Base-by-base conservation (phyloP, 345 rosid genomes). In the Lagerstroemia speciosa region DNA sequence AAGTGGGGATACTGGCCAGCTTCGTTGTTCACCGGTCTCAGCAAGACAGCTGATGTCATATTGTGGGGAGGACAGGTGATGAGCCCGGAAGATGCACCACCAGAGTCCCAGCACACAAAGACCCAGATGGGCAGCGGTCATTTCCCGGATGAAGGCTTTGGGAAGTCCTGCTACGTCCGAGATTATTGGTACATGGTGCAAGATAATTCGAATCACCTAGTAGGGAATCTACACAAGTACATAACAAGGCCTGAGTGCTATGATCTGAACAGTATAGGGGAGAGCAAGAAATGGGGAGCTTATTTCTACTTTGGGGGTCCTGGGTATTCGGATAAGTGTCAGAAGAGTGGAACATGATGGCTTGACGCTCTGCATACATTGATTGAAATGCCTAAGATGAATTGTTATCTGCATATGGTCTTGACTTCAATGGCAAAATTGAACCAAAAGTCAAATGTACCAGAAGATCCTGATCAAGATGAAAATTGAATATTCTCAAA, bases 81-180 rank as follows among this genome's bases (percentile, higher is more conserved):
- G 22, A 65, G 48, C 48, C 48, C 11, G 15, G 48, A 2, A 4
- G 16, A 12, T n/a, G 29, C 43, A 29, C 41, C 33, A 2, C 17
- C 12, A 34, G 43, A 31, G 46, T 31, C 57, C 20, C 48, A 12
- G 48, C 84, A 75, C 57, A 78, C 85, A 0, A 15, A 67, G 0
- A 81, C 85, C 22, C 68, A 77, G 3, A 84, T 84, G 86, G 86
- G 86, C 6, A 82, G 88, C 65, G 84, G 84, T 0, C 77, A 64
- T 67, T 84, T 82, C 26, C 75, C 84, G 0, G 68, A 60, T 6
- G 76, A 70, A 66, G 80, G 86, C 43, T 77, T 57, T 33, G 69
- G 81, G 22, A 82, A 68, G 19, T 67, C 88, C 14, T 64, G 80
- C 50, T 84, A 57, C 60, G 72, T 82, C 64, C 69, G 62, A 62